Evolutionary conservation across 257 asterid species (phyloP).

Genomic region (Verbascum thapsus): DNA sequence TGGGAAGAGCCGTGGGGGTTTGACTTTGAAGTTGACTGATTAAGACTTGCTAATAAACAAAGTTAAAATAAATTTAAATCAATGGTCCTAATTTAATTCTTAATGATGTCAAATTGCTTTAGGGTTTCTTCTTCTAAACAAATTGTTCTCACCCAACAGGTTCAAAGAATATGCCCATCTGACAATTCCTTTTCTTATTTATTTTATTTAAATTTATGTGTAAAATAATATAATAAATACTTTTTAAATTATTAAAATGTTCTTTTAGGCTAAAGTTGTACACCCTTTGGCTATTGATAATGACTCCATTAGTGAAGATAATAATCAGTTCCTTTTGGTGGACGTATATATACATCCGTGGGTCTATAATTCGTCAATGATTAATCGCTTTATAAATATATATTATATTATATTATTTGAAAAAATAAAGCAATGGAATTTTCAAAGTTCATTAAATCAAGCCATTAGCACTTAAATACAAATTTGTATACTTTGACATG

Average conservation of each 20-base stretch:
- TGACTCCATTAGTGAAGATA: conserved; percentile 25
- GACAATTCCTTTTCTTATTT: conserved; percentile 30
- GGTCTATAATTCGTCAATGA: conserved; percentile 34
- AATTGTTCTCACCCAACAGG: conserved; percentile 13
- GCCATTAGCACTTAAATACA: background rate
- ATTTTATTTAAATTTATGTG: background rate
- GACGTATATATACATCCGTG: conserved; percentile 28
- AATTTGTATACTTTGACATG: background rate
- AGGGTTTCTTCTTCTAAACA: conserved; percentile 5
- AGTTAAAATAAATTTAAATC: conserved; percentile 22
- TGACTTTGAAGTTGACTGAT: conserved; percentile 52
- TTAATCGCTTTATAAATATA: conserved; percentile 20
- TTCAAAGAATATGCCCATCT: conserved; percentile 30
- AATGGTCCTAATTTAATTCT: conserved; percentile 39
- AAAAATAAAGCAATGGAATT: conserved; percentile 7
- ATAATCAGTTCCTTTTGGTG: conserved; percentile 27
- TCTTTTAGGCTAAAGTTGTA: conserved; percentile 32
- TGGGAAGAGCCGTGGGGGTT: conserved; percentile 40
- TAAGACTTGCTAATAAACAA: conserved; percentile 36
- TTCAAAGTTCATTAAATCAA: conserved; percentile 1
- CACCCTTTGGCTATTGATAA: conserved; percentile 21
- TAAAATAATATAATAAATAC: conserved; percentile 18
- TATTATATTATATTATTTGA: conserved; percentile 1
- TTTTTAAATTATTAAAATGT: conserved; percentile 16
- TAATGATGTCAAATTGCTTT: conserved; percentile 38